Evolutionary conservation across 2,329 filamentous ascomycete genomes (phyloP), one percentile per base, ranked within the genome.

Genomic region (Volutella citrinella): DNA sequence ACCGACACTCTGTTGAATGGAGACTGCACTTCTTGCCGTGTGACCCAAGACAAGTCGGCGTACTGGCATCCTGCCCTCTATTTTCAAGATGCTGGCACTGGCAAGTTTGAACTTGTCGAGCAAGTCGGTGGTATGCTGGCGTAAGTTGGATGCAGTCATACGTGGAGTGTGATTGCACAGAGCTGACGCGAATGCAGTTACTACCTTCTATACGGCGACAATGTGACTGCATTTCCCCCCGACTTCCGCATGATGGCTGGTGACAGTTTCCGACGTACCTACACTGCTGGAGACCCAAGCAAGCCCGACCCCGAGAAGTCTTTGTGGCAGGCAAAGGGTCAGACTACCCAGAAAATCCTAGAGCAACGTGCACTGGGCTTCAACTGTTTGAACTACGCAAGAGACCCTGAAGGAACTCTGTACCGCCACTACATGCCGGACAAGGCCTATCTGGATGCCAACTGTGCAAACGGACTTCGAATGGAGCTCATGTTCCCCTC

Each of bases 301-400:
- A 69, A 77, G 23, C 74, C 78, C 16, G 78, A 82, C 45, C 70
- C 78, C 4, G 64, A 66, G 41, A 87, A 88, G 64, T 88, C 86
- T 10, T 45, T 63, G 16, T 96, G 90, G 90, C 63, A 63, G 16
- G 56, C 63, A 3, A 66, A 79, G 6, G 76, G 82, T 40, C 74
- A 77, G 52, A 84, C 82, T 10, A 63, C 56, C 28, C 89, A 95
- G 66, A 60, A 64, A 12, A 76, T 81, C 32, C 75, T 96, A 22
- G 68, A 66, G 31, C 84, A 95, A 68, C 88, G 90, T 42, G 87
- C 90, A 9, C 52, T 96, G 18, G 91, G 93, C 5, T 95, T 95
- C 76, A 97, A 97, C 72, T 97, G 93, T 64, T 67, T 98, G 41
- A 82, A 97, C 76, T 96, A 96, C 57, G 53, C 51, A 19, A 68